Percentiles rank a stretch among this genome's conserved stretches.
These are phyloP conservation scores for Cydonia oblonga DNA, from an alignment of 331 rosid genomes.

Conservation along the genomic window DNA sequence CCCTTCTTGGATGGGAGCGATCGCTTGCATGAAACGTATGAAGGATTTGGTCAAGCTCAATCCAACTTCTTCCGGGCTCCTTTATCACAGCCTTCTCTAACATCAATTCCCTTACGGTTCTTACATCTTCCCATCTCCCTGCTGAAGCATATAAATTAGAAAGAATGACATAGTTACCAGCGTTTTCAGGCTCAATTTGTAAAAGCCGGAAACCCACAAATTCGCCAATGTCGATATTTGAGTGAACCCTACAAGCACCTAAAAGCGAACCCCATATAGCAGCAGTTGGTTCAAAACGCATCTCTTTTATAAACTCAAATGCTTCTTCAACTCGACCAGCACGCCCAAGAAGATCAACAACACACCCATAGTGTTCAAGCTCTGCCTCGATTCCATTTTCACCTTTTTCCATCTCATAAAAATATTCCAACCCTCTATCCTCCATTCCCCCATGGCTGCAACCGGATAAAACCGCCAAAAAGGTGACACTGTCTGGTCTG, in stretches of 20 bases:
- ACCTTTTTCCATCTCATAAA: conserved; percentile 39
- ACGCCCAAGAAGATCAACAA: conserved; percentile 72
- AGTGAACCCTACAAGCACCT: conserved; percentile 69
- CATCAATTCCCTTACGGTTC: conserved; percentile 53
- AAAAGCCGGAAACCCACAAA: conserved; percentile 47
- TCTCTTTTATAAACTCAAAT: conserved; percentile 35
- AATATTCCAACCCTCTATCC: conserved; percentile 56
- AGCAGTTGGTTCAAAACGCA: conserved; percentile 58
- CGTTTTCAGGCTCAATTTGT: conserved; percentile 64
- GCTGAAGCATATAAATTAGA: conserved; percentile 68
- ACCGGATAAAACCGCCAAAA: conserved; percentile 75
- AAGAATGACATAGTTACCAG: conserved; percentile 72
- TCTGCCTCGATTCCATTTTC: conserved; percentile 38
- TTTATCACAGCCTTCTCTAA: conserved; percentile 43
- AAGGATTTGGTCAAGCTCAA: conserved; percentile 56
- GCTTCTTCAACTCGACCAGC: conserved; percentile 59
- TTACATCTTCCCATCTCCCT: conserved; percentile 73
- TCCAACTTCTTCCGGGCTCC: conserved; percentile 77
- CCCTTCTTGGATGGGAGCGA: conserved; percentile 63
- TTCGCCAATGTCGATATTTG: conserved; percentile 52
- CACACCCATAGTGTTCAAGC: conserved; percentile 59
- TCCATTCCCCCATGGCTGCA: conserved; percentile 82
- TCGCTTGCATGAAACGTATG: conserved; percentile 74
- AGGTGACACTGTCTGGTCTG: conserved; percentile 54
- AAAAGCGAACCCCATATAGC: conserved; percentile 79